Evolutionary conservation across 192 early-diverging fungal genomes (phyloP).

Genomic region (Umbelopsis sp.): DNA sequence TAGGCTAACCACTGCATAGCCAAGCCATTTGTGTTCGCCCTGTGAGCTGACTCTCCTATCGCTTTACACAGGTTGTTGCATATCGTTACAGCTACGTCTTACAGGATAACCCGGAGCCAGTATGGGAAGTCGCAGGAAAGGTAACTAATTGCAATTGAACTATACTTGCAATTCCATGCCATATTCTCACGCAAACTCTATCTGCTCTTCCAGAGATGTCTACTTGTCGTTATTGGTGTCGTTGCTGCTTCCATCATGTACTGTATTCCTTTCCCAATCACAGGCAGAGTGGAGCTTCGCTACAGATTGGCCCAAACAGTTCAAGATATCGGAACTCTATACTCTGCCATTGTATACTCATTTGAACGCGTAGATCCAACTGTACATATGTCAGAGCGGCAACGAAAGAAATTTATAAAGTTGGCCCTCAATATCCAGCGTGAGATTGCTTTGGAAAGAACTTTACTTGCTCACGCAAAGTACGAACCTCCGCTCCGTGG

Average conservation of each 20-base stretch:
- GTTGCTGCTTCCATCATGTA: slow-evolving; percentile 32
- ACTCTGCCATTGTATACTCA: slow-evolving; percentile 24
- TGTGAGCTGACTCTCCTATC: not conserved
- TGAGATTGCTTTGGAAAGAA: slow-evolving; percentile 34
- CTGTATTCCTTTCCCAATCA: slow-evolving; percentile 31
- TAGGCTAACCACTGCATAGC: too few relatives aligned
- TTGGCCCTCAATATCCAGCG: slow-evolving; percentile 24
- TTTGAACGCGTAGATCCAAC: not conserved
- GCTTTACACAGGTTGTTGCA: slow-evolving; percentile 23
- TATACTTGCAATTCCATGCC: not conserved
- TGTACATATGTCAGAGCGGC: not conserved
- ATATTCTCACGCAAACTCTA: not conserved
- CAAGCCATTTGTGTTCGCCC: too few relatives aligned
- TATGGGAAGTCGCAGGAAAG: slow-evolving; percentile 30
- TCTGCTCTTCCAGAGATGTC: slow-evolving; percentile 21
- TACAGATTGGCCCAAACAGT: slow-evolving; percentile 37
- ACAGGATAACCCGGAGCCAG: slow-evolving; percentile 8
- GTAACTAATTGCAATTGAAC: slow-evolving; percentile 4
- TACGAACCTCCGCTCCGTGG: slow-evolving; percentile 44
- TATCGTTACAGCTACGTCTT: slow-evolving; percentile 25
- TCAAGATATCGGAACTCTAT: slow-evolving; percentile 33
- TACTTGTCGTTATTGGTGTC: slow-evolving; percentile 34
- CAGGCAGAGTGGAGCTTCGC: slow-evolving; percentile 40
- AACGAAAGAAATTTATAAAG: slow-evolving; percentile 25
- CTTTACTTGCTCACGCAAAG: slow-evolving; percentile 27